Base-by-base conservation (phyloP, 202 grass and related monocot species). In the Carex sylvatica region DNA sequence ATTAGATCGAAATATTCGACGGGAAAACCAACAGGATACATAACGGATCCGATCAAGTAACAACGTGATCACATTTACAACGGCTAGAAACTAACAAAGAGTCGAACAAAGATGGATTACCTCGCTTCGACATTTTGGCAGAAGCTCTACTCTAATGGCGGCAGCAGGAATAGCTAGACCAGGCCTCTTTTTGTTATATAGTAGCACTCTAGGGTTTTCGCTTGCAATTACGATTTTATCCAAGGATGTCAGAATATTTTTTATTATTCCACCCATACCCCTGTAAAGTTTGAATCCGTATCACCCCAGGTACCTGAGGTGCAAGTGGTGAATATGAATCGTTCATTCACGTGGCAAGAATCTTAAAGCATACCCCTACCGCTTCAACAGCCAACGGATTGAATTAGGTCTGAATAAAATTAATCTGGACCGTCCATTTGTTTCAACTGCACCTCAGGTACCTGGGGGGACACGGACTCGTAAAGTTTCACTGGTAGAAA, bases 71-170 rank as follows among this genome's bases (percentile, higher is more conserved):
- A 49, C 42, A 52, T 8, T 14, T 52, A 51, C 19, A 52, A 28
- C 42, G 20, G 44, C 4, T 13, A 74, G 23, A 49, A 26, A 28
- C 19, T 40, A 69, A 19, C 33, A 4, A 69, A 69, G 13, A 49
- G 51, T 16, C 4, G 9, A 51, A 73, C 42, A 22, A n/a, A 70
- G 40, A 12, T 28, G 4, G 55, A 3, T 88, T 89, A 93, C 90
- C 93, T 93, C 93, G 87, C 87, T 96, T 96, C 87, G 93, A 93
- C 93, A 96, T 96, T 84, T 87, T 83, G 82, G 70, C 82, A 75
- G 52, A 35, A 28, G 40, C 68, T 71, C 40, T 13, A 71, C 61
- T 54, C 60, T 33, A 83, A 72, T 54, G 35, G 80, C 77, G 82
- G 82, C 87, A 78, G 81, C 80, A 85, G 24, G 53, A 71, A 23